Evolutionary conservation across 768 basidiomycete species (phyloP).

Genomic region (Suillus tomentosus): DNA sequence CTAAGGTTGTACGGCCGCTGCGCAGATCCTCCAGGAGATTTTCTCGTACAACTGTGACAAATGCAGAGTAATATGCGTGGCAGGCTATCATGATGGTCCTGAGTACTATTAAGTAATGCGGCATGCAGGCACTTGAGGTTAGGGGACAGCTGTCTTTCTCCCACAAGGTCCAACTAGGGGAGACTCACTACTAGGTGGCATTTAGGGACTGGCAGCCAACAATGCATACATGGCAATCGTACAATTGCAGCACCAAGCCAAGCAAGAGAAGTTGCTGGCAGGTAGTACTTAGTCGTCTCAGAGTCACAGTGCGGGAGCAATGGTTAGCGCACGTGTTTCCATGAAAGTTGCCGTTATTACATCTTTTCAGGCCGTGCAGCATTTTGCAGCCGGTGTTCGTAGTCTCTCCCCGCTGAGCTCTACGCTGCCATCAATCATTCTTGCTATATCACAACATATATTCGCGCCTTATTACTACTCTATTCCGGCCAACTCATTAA

Average conservation of each 20-base stretch:
- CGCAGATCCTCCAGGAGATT: not conserved
- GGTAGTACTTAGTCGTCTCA: no score
- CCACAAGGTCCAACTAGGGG: not conserved
- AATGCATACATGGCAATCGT: not conserved
- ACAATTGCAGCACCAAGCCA: not conserved
- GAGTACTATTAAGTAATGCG: no score
- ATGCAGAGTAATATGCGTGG: not conserved
- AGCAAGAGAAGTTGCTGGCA: not conserved
- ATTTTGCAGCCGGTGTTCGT: slow-evolving; percentile 1
- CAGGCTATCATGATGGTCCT: no score
- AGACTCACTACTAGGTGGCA: not conserved
- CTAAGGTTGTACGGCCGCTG: not conserved
- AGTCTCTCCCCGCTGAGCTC: slow-evolving; percentile 1
- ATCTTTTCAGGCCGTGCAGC: not conserved
- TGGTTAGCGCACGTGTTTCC: slow-evolving; percentile 1
- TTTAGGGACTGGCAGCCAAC: not conserved
- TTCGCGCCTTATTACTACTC: not conserved
- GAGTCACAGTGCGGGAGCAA: not conserved
- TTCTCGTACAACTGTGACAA: not conserved
- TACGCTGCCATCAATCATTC: not conserved
- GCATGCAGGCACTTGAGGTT: not conserved
- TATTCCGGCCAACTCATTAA: not conserved
- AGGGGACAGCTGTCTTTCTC: not conserved
- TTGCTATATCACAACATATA: not conserved
- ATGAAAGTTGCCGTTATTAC: not conserved